phyloP scores from a whole-genome alignment of 1,284 basidiomycete species.

The Caloboletus inedulis region DNA sequence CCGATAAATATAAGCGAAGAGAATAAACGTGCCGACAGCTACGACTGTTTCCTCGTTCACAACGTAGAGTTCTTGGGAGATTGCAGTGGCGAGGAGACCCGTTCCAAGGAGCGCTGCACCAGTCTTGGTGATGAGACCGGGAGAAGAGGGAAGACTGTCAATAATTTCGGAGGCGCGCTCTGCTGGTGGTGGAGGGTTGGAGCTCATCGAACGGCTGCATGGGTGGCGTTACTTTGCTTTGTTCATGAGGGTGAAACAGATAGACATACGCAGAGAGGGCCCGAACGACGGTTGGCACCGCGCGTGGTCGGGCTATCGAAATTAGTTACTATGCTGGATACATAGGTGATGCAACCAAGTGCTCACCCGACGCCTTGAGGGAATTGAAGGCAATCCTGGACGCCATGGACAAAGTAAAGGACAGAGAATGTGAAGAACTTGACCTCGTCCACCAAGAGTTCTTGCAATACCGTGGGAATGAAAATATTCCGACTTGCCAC shows the following conservation, averaged over 20 bases:
- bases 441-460: constrained; percentile 16
- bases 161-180: constrained; percentile 91
- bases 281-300: constrained; percentile 51
- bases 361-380: constrained; percentile 59
- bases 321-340: background rate
- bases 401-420: constrained; percentile 46
- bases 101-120: constrained; percentile 90
- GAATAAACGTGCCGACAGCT: constrained; percentile 79
- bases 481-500: constrained; percentile 45
- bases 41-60: constrained; percentile 94
- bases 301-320: constrained; percentile 53
- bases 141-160: constrained; percentile 89
- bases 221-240: constrained; percentile 10
- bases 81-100: constrained; percentile 87
- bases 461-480: constrained; percentile 36
- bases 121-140: constrained; percentile 89
- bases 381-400: constrained; percentile 69
- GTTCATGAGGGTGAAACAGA: constrained; percentile 7
- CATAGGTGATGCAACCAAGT: background rate
- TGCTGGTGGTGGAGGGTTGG: constrained; percentile 70
- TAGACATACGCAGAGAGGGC: constrained; percentile 54
- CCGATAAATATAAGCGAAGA: constrained; percentile 85
- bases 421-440: constrained; percentile 27
- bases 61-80: constrained; percentile 97
- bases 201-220: constrained; percentile 61